Conservation (phyloP, 2,329 filamentous ascomycete species). For the Aspergillus pseudoviridinutans region DNA sequence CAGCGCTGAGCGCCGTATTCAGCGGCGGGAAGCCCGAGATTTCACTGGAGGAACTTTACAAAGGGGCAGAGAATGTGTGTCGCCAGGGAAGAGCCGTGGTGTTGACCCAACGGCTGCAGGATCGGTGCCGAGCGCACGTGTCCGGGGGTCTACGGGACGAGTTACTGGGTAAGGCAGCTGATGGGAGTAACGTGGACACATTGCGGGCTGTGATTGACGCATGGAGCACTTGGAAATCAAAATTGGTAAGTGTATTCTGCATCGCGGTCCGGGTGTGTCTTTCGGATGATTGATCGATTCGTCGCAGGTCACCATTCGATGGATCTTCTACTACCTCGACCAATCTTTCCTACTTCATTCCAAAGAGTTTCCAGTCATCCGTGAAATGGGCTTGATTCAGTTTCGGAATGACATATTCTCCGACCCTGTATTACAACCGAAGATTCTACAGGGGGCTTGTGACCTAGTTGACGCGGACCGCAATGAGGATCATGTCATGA, state of each 20-base stretch:
- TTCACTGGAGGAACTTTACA: slow-evolving; percentile 85
- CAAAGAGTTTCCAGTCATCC: slow-evolving; percentile 65
- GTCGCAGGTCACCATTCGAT: slow-evolving; percentile 67
- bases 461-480: slow-evolving; percentile 72
- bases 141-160: slow-evolving; percentile 52
- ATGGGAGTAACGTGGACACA: slow-evolving; percentile 59
- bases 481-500: slow-evolving; percentile 43
- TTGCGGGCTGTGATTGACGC: slow-evolving; percentile 57
- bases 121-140: slow-evolving; percentile 63
- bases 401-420: slow-evolving; percentile 65
- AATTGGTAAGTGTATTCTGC: slow-evolving; percentile 56
- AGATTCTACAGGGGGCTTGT: slow-evolving; percentile 67
- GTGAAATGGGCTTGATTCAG: slow-evolving; percentile 72
- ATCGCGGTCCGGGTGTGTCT: neutral
- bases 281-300: neutral
- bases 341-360: slow-evolving; percentile 79
- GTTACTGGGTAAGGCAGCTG: slow-evolving; percentile 53
- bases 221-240: slow-evolving; percentile 76
- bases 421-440: slow-evolving; percentile 48
- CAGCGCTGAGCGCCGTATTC: slow-evolving; percentile 71
- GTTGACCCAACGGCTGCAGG: slow-evolving; percentile 63
- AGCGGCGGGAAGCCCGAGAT: slow-evolving; percentile 56
- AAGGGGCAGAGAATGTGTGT: slow-evolving; percentile 88
- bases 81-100: slow-evolving; percentile 67
- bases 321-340: slow-evolving; percentile 91